Conservation (phyloP, 2,329 filamentous ascomycete genomes). For the Anthostomella pinea region DNA sequence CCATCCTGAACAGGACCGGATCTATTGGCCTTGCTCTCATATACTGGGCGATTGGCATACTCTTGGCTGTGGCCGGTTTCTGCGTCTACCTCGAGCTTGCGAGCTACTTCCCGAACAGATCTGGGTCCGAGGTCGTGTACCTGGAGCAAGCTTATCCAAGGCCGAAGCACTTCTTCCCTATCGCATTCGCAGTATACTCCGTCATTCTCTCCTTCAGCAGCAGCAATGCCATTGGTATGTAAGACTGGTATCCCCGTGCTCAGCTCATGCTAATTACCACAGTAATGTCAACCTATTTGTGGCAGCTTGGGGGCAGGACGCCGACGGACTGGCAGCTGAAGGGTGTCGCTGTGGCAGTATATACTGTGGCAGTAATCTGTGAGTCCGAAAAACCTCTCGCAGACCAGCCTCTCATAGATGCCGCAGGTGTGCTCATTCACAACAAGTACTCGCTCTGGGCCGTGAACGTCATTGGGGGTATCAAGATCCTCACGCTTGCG, state of each 20-base stretch:
- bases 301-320: constrained; percentile 48
- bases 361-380: constrained; percentile 57
- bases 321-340: constrained; percentile 63
- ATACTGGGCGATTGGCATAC: constrained; percentile 53
- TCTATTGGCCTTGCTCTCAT: constrained; percentile 52
- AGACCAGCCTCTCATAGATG: constrained; percentile 1
- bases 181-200: constrained; percentile 52
- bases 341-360: constrained; percentile 62
- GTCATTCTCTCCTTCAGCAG: constrained; percentile 57
- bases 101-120: constrained; percentile 55
- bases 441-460: constrained; percentile 57
- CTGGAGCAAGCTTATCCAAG: constrained; percentile 57
- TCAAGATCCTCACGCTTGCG: constrained; percentile 62
- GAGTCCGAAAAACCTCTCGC: constrained; percentile 22
- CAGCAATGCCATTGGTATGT: constrained; percentile 51
- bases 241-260: neutral
- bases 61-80: constrained; percentile 46
- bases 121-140: constrained; percentile 55
- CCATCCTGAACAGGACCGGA: constrained; percentile 48
- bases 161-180: constrained; percentile 55
- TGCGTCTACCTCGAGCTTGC: constrained; percentile 53
- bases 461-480: constrained; percentile 53
- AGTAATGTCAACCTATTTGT: constrained; percentile 63
- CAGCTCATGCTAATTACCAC: constrained; percentile 1
- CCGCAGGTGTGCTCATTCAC: constrained; percentile 45